Conservation (phyloP, 2,329 filamentous ascomycete species). For the Fusarium fujikuroi region DNA sequence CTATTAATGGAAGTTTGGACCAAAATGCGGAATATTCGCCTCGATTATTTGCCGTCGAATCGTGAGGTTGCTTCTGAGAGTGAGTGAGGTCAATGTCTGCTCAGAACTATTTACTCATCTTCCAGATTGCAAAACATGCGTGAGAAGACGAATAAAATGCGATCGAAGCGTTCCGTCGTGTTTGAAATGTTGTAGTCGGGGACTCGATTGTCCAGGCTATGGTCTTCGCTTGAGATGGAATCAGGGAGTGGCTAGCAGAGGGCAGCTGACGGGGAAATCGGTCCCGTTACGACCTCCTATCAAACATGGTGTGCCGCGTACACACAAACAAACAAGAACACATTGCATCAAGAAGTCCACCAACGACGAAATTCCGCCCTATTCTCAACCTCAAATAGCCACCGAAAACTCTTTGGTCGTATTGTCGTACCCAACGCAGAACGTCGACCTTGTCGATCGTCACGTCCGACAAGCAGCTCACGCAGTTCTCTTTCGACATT, state of each 20-base stretch:
- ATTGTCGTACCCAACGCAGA: not conserved
- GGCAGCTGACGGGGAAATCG: not conserved
- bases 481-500: not conserved
- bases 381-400: not conserved
- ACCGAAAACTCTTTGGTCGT: fast-evolving
- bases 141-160: conserved; percentile 1
- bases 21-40: not conserved
- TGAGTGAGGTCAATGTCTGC: not conserved
- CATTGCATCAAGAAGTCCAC: fast-evolving
- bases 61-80: not conserved
- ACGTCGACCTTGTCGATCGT: not conserved
- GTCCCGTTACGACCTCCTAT: not conserved
- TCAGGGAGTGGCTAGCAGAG: conserved; percentile 5
- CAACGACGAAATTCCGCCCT: fast-evolving
- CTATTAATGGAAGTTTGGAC: fast-evolving
- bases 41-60: not conserved
- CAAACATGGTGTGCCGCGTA: not conserved
- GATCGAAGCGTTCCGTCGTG: not conserved
- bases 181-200: not conserved
- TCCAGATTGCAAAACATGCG: not conserved
- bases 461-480: not conserved
- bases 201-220: not conserved
- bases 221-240: not conserved
- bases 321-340: not conserved
- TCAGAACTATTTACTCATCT: not conserved